phyloP scores from a whole-genome alignment of 768 basidiomycete genomes.

The Pulveroboletus sp. region DNA sequence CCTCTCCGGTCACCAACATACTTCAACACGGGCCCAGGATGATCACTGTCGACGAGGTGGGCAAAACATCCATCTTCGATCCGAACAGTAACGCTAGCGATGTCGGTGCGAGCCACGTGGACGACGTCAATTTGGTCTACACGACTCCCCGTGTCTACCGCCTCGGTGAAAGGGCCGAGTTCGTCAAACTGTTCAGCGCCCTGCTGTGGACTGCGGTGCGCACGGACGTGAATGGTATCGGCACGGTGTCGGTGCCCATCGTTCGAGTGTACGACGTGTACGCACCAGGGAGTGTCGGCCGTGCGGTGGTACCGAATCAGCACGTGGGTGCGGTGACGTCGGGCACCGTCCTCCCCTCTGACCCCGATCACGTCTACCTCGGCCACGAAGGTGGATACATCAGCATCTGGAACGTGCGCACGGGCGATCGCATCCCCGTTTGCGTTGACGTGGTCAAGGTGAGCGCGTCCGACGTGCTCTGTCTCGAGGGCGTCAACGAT shows the following conservation, averaged over 20 bases:
- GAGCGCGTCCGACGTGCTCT: constrained; percentile 73
- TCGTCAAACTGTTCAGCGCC: constrained; percentile 67
- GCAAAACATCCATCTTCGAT: constrained; percentile 75
- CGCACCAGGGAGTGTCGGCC: constrained; percentile 50
- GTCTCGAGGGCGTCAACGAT: constrained; percentile 79
- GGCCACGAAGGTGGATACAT: constrained; percentile 92
- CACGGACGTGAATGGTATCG: constrained; percentile 43
- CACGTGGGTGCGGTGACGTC: constrained; percentile 80
- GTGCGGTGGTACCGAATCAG: constrained; percentile 57
- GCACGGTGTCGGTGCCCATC: constrained; percentile 53
- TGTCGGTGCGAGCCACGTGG: constrained; percentile 25
- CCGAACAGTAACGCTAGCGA: constrained; percentile 33
- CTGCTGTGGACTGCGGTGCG: constrained; percentile 81
- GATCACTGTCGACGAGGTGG: constrained; percentile 80
- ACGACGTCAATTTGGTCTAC: constrained; percentile 43
- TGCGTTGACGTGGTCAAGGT: constrained; percentile 80
- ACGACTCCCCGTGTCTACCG: constrained; percentile 58
- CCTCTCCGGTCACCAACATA: constrained; percentile 64
- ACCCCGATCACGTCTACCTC: constrained; percentile 67
- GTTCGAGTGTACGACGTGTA: constrained; percentile 80
- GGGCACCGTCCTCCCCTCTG: constrained; percentile 69
- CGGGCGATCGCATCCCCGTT: constrained; percentile 51
- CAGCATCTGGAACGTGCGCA: constrained; percentile 68
- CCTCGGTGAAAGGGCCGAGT: constrained; percentile 78
- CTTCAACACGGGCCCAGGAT: constrained; percentile 68